phyloP scores from a whole-genome alignment of 2,329 filamentous ascomycete genomes.

The Fusarium sp. region DNA sequence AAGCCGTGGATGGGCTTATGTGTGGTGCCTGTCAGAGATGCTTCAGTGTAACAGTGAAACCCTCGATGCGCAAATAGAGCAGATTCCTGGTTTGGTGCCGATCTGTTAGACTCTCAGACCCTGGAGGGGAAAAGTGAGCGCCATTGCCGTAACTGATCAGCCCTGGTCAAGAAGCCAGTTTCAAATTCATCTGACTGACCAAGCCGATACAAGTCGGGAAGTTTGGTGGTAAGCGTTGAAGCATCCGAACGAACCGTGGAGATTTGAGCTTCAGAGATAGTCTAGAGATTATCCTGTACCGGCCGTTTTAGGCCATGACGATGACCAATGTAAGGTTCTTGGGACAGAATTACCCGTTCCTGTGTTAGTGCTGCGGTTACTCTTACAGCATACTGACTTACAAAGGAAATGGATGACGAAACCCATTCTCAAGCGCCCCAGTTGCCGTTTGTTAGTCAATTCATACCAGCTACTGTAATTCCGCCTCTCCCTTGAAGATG shows the following conservation, averaged over 20 bases:
- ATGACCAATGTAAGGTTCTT: neutral
- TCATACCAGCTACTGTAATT: neutral
- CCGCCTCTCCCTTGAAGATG: neutral
- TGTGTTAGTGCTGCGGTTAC: neutral
- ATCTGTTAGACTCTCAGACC: conserved; percentile 63
- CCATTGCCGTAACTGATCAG: conserved; percentile 69
- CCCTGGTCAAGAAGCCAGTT: conserved; percentile 59
- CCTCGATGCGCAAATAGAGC: conserved; percentile 72
- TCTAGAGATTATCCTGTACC: no score
- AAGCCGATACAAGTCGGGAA: neutral
- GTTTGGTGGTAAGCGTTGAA: no score
- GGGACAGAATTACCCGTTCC: no score
- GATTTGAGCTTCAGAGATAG: no score
- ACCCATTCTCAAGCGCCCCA: neutral
- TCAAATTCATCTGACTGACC: conserved; percentile 5
- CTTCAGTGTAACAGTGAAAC: conserved; percentile 72
- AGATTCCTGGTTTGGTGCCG: conserved; percentile 69
- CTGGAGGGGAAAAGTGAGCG: conserved; percentile 71
- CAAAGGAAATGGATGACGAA: conserved; percentile 6
- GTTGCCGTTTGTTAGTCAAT: neutral
- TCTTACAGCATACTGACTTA: neutral
- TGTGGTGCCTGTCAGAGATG: conserved; percentile 66
- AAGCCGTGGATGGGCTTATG: conserved; percentile 70
- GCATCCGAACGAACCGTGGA: no score
- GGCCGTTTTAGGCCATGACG: neutral